phyloP scores from a whole-genome alignment of 2,329 filamentous ascomycete genomes.

The Fusarium equiseti region DNA sequence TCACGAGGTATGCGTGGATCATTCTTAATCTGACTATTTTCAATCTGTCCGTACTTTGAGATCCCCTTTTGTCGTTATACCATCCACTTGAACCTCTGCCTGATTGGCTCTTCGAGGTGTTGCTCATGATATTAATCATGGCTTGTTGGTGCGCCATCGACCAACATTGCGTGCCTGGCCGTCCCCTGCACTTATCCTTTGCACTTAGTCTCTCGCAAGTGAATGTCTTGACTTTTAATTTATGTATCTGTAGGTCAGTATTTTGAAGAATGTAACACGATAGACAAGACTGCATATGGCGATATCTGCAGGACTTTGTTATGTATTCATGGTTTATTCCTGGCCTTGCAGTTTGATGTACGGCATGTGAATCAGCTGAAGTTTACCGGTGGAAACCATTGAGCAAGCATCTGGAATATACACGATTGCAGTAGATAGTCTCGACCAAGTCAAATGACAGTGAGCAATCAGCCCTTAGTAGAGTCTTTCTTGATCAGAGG shows the following conservation, averaged over 20 bases:
- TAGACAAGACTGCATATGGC: background rate
- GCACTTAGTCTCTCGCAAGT: background rate
- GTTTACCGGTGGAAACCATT: background rate
- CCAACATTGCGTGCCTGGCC: constrained; percentile 38
- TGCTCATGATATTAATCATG: constrained; percentile 23
- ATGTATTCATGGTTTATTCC: background rate
- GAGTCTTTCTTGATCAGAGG: background rate
- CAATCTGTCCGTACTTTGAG: constrained; percentile 15
- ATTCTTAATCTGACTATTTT: constrained; percentile 44
- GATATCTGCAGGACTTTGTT: background rate
- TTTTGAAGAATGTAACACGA: background rate
- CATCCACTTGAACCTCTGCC: constrained; percentile 11
- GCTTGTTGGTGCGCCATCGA: constrained; percentile 19
- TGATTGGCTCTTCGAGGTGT: constrained; percentile 2
- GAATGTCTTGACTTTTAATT: constrained; percentile 2
- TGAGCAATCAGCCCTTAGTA: background rate
- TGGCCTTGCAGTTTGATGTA: background rate
- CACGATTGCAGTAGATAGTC: background rate
- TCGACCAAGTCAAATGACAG: background rate
- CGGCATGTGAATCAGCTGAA: no score
- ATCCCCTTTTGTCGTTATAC: constrained; percentile 10
- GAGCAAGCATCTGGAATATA: background rate
- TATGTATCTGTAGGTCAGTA: background rate
- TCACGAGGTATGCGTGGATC: constrained; percentile 53
- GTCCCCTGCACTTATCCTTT: constrained; percentile 6